Evolutionary conservation across 108 stramenopile species (phyloP).

Genomic region (Cyclotella sp.): DNA sequence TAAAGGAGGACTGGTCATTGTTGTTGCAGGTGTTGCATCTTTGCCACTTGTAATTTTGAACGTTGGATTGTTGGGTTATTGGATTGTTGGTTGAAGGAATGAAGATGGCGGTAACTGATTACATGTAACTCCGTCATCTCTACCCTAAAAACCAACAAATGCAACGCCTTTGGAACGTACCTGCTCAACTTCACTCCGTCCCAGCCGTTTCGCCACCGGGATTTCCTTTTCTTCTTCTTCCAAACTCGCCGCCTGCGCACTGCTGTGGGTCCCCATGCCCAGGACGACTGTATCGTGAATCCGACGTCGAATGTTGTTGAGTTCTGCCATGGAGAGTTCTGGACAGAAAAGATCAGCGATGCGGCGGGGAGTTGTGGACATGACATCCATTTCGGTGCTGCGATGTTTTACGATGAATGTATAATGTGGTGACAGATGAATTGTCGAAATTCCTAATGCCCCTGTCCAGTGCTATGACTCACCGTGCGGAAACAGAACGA

Average conservation of each 20-base stretch:
- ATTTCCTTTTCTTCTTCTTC: conserved; percentile 60
- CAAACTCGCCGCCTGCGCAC: conserved; percentile 35
- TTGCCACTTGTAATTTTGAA: conserved; percentile 55
- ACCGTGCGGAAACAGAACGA: conserved; percentile 50
- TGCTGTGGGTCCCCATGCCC: conserved; percentile 65
- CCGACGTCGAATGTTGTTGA: conserved; percentile 71
- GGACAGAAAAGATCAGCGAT: conserved; percentile 81
- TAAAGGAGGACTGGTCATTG: conserved; percentile 82
- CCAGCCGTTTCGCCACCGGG: conserved; percentile 42
- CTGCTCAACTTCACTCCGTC: conserved; percentile 52
- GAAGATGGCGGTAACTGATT: not conserved
- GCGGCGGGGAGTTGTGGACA: conserved; percentile 80
- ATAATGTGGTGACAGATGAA: not conserved
- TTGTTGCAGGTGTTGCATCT: conserved; percentile 84
- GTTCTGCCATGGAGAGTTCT: conserved; percentile 66
- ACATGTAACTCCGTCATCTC: not conserved
- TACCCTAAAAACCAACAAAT: too few species aligned
- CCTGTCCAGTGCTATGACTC: conserved; percentile 10
- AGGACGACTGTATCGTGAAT: conserved; percentile 86
- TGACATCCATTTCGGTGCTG: conserved; percentile 76
- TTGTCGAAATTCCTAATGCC: too few species aligned
- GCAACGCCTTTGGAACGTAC: conserved; percentile 28
- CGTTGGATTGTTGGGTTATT: not conserved
- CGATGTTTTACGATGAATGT: not conserved
- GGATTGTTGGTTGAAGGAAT: conserved; percentile 17